phyloP scores from a whole-genome alignment of 352 stramenopile genomes.

The Phytophthora crassamura region DNA sequence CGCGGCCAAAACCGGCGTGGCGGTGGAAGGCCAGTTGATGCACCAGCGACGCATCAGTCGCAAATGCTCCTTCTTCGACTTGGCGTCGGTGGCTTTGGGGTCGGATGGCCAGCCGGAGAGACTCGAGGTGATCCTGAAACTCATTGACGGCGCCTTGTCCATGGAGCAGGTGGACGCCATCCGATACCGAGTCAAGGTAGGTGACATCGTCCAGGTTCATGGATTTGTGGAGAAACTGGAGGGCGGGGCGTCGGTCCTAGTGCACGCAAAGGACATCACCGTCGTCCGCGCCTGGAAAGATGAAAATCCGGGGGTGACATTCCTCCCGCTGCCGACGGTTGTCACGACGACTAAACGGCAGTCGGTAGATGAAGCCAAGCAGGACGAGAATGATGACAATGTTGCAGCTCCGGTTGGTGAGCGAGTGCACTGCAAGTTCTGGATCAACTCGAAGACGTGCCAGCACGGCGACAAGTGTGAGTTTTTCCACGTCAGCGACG shows the following conservation, averaged over 20 bases:
- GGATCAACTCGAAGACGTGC: slow-evolving; percentile 83
- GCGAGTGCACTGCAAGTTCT: slow-evolving; percentile 76
- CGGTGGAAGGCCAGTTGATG: slow-evolving; percentile 78
- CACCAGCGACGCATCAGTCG: slow-evolving; percentile 77
- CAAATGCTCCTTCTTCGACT: slow-evolving; percentile 81
- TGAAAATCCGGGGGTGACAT: slow-evolving; percentile 56
- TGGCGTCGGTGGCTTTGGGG: slow-evolving; percentile 42
- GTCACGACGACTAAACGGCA: slow-evolving; percentile 22
- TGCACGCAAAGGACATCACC: slow-evolving; percentile 54
- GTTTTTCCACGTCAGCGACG: slow-evolving; percentile 58
- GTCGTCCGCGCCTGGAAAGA: slow-evolving; percentile 60
- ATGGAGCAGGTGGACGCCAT: slow-evolving; percentile 70
- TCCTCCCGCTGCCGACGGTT: slow-evolving; percentile 62
- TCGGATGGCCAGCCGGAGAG: slow-evolving; percentile 35
- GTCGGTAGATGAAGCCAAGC: not conserved
- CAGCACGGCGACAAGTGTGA: slow-evolving; percentile 73
- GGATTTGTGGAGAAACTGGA: slow-evolving; percentile 64
- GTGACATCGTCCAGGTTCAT: slow-evolving; percentile 67
- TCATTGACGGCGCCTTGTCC: slow-evolving; percentile 71
- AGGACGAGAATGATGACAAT: slow-evolving; percentile 1
- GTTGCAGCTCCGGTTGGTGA: not conserved
- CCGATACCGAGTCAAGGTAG: slow-evolving; percentile 65
- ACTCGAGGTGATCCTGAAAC: slow-evolving; percentile 82
- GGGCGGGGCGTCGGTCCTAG: slow-evolving; percentile 33
- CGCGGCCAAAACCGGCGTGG: slow-evolving; percentile 36